Evolutionary conservation across 148 eudicot species (phyloP).

Genomic region (Arctostaphylos glauca): DNA sequence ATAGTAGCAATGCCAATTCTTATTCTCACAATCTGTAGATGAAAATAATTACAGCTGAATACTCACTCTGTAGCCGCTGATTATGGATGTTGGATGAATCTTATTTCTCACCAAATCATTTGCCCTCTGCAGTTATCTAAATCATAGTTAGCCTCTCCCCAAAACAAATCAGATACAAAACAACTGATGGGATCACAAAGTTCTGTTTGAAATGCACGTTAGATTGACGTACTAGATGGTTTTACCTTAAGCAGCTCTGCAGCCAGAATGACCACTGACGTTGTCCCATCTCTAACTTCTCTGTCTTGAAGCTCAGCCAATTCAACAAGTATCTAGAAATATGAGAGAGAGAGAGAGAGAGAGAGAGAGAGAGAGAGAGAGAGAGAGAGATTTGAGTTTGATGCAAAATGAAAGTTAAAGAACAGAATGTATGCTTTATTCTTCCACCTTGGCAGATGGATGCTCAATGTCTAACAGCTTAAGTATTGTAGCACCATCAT

Average conservation of each 20-base stretch:
- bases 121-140: slow-evolving; percentile 61
- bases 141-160: background rate
- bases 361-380: too few relatives aligned
- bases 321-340: slow-evolving; percentile 79
- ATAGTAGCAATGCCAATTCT: background rate
- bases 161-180: too few relatives aligned
- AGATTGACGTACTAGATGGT: background rate
- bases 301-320: slow-evolving; percentile 97
- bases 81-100: slow-evolving; percentile 92
- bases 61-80: slow-evolving; percentile 88
- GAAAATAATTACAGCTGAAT: background rate
- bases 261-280: slow-evolving; percentile 94
- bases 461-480: slow-evolving; percentile 96
- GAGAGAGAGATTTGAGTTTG: too few relatives aligned
- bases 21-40: background rate
- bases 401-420: background rate
- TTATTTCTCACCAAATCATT: slow-evolving; percentile 92
- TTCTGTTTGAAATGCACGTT: background rate
- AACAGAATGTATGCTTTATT: background rate
- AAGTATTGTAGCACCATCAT: slow-evolving; percentile 96
- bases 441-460: slow-evolving; percentile 85
- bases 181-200: too few relatives aligned
- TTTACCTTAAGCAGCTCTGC: slow-evolving; percentile 95
- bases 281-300: slow-evolving; percentile 99
- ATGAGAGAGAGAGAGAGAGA: too few relatives aligned